These are phyloP conservation scores for Barnettozyma sucrosica DNA, from an alignment of 805 yeast species.

Conservation along the genomic window DNA sequence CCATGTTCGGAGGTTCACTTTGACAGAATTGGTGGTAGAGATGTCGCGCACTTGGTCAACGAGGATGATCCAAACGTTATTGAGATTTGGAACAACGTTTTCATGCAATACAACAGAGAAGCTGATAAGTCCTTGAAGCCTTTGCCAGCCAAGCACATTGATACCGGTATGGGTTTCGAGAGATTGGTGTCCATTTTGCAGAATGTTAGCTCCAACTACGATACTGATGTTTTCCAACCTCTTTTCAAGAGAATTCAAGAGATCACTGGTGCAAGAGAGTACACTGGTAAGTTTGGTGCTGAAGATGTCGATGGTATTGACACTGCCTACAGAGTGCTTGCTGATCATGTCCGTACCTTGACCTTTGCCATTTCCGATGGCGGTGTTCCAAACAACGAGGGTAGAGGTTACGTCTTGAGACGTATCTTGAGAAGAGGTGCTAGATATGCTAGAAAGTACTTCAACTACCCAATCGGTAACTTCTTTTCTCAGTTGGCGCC, in stretches of 20 bases:
- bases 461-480: slow-evolving; percentile 91
- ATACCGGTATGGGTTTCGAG: slow-evolving; percentile 99
- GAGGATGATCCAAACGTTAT: slow-evolving; percentile 97
- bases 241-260: slow-evolving; percentile 82
- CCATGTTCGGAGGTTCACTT: slow-evolving; percentile 98
- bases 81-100: slow-evolving; percentile 97
- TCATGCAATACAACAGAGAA: slow-evolving; percentile 95
- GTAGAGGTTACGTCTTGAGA: slow-evolving; percentile 96
- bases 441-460: slow-evolving; percentile 91
- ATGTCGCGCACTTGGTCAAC: slow-evolving; percentile 85
- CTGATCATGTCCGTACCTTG: slow-evolving; percentile 96
- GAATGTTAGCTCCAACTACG: slow-evolving; percentile 88
- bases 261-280: slow-evolving; percentile 87
- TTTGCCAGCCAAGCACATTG: slow-evolving; percentile 92
- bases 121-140: slow-evolving; percentile 71
- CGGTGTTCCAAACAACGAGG: slow-evolving; percentile 98
- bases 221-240: slow-evolving; percentile 94
- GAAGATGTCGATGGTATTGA: slow-evolving; percentile 94
- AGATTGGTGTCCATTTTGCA: slow-evolving; percentile 93
- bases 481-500: slow-evolving; percentile 92
- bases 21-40: slow-evolving; percentile 98
- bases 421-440: slow-evolving; percentile 98
- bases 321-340: slow-evolving; percentile 96
- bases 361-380: slow-evolving; percentile 97
- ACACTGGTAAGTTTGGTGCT: slow-evolving; percentile 86